Evolutionary conservation across 805 yeast genomes (phyloP).

Genomic region (Wickerhamiella azyma): DNA sequence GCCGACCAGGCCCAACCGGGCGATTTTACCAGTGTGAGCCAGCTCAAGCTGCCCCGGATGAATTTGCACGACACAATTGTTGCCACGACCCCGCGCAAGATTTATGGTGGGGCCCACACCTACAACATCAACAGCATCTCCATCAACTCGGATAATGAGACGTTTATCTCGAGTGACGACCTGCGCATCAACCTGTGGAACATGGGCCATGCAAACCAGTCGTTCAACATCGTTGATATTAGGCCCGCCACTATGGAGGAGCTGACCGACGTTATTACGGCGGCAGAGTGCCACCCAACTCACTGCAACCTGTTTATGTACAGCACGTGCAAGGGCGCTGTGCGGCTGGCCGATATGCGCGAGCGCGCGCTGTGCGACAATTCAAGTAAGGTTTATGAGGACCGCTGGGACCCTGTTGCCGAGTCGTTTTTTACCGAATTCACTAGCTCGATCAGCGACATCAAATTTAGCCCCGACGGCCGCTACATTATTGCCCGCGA

Average conservation of each 20-base stretch:
- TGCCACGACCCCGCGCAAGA: constrained; percentile 84
- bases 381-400: constrained; percentile 73
- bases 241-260: constrained; percentile 99
- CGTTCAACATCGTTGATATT: constrained; percentile 93
- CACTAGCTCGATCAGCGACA: constrained; percentile 86
- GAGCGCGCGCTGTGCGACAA: constrained; percentile 85
- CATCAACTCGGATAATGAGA: constrained; percentile 90
- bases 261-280: constrained; percentile 91
- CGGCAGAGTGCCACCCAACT: constrained; percentile 90
- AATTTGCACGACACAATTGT: constrained; percentile 91
- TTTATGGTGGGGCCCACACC: constrained; percentile 93
- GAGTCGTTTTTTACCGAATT: constrained; percentile 97
- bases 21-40: constrained; percentile 22
- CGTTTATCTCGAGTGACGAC: constrained; percentile 86
- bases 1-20: constrained; percentile 30
- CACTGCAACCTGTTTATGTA: constrained; percentile 91
- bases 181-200: constrained; percentile 93
- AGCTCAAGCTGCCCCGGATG: constrained; percentile 69
- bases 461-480: constrained; percentile 83
- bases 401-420: constrained; percentile 78
- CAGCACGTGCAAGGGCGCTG: constrained; percentile 88
- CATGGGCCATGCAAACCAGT: constrained; percentile 82
- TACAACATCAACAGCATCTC: constrained; percentile 95
- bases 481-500: constrained; percentile 93
- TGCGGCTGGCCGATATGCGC: constrained; percentile 93